A percentile compares a stretch with the other conserved stretches of the same genome.
phyloP scores from a whole-genome alignment of 306 rosid genomes.

The Vachellia collinsii region DNA sequence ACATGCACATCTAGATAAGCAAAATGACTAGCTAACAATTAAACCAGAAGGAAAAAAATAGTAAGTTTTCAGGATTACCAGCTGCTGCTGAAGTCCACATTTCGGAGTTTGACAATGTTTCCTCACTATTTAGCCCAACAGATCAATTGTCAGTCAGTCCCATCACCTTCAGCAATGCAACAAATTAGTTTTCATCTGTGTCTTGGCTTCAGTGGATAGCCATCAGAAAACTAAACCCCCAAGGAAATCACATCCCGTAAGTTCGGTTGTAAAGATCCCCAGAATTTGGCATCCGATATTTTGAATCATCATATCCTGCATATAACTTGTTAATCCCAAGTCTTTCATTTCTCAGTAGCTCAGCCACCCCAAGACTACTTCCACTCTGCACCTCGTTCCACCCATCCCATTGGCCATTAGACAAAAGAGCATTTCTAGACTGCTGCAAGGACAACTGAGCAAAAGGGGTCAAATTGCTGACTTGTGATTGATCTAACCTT shows the following conservation, averaged over 20 bases:
- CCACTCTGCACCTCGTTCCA: constrained; percentile 91
- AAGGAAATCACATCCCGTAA: constrained; percentile 74
- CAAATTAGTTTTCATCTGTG: constrained; percentile 46
- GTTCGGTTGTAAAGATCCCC: constrained; percentile 87
- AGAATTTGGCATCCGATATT: constrained; percentile 85
- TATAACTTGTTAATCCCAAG: constrained; percentile 83
- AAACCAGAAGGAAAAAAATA: constrained; percentile 12
- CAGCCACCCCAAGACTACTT: constrained; percentile 69
- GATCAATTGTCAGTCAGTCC: constrained; percentile 56
- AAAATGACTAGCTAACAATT: constrained; percentile 28
- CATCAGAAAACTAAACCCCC: constrained; percentile 29
- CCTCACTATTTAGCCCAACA: constrained; percentile 58
- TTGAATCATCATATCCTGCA: constrained; percentile 83
- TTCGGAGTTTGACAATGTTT: constrained; percentile 52
- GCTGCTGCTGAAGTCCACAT: constrained; percentile 47
- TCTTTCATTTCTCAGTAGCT: constrained; percentile 86
- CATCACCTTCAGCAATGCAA: constrained; percentile 51
- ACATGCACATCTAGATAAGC: constrained; percentile 16
- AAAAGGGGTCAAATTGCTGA: constrained; percentile 63
- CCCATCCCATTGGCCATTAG: constrained; percentile 94
- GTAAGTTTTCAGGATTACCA: constrained; percentile 48
- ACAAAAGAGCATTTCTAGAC: constrained; percentile 64
- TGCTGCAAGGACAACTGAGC: constrained; percentile 82
- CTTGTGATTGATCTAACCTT: constrained; percentile 85
- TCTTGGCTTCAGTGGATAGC: constrained; percentile 43